Percentiles rank a stretch among this genome's conserved stretches.
Conservation (phyloP, 192 early-diverging fungal species). For the Lobosporangium transversale region DNA sequence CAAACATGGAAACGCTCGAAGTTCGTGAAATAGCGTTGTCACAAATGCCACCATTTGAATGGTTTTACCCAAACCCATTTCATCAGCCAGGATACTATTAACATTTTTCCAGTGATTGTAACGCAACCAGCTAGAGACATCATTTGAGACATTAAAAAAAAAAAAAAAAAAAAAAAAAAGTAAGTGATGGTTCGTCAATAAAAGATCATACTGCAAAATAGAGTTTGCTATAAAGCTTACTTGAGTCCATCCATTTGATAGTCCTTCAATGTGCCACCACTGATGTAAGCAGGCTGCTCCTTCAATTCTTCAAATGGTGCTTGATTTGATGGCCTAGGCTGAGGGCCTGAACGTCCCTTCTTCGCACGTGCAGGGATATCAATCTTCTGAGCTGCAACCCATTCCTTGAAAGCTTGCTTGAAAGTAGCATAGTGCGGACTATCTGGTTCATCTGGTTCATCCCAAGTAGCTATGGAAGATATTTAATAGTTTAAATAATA, state of each 20-base stretch:
- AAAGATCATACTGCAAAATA: conserved; percentile 1
- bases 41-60: conserved; percentile 76
- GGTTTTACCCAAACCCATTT: conserved; percentile 84
- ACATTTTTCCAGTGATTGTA: conserved; percentile 71
- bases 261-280: conserved; percentile 65
- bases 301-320: conserved; percentile 60
- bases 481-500: background rate
- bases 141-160: no score
- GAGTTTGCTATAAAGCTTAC: conserved; percentile 33
- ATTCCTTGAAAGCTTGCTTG: conserved; percentile 53
- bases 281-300: conserved; percentile 63
- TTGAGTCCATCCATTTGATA: conserved; percentile 76
- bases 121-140: conserved; percentile 64
- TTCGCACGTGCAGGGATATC: conserved; percentile 45
- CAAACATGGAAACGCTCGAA: conserved; percentile 67
- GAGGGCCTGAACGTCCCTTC: conserved; percentile 29
- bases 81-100: conserved; percentile 77
- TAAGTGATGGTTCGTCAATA: background rate
- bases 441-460: conserved; percentile 44
- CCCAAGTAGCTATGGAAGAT: conserved; percentile 50
- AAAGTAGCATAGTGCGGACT: conserved; percentile 43
- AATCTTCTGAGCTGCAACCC: conserved; percentile 47
- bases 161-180: background rate
- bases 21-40: conserved; percentile 54
- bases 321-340: conserved; percentile 21